Conservation (phyloP, 768 basidiomycete genomes). For the Russula abietina region DNA sequence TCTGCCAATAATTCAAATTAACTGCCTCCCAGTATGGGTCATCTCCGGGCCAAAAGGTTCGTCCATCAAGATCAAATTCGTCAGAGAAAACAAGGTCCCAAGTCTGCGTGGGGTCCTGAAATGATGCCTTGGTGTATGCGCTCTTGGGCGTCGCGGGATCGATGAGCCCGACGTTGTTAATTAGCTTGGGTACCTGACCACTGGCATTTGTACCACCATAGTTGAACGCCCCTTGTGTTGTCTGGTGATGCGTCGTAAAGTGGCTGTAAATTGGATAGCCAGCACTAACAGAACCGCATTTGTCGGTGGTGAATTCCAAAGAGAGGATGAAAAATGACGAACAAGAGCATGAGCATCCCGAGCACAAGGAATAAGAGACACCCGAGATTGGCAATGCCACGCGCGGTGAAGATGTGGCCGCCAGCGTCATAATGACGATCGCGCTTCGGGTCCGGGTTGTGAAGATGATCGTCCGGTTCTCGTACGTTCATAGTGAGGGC, state of each 20-base stretch:
- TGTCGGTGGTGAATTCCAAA: not conserved
- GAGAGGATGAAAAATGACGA: constrained; percentile 28
- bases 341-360: constrained; percentile 51
- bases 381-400: constrained; percentile 63
- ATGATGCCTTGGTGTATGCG: constrained; percentile 26
- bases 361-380: constrained; percentile 54
- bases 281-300: not conserved
- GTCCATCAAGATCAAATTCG: constrained; percentile 41
- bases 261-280: constrained; percentile 49
- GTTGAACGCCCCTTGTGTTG: constrained; percentile 56
- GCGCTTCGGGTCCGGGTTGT: constrained; percentile 54
- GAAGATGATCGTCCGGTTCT: constrained; percentile 61
- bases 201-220: constrained; percentile 69
- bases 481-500: constrained; percentile 38
- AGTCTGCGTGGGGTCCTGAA: constrained; percentile 29
- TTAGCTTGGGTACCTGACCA: constrained; percentile 49
- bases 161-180: constrained; percentile 26
- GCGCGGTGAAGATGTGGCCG: constrained; percentile 51
- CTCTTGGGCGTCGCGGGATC: constrained; percentile 39
- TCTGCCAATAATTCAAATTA: constrained; percentile 43
- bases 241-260: constrained; percentile 36
- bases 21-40: constrained; percentile 42
- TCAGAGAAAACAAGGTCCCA: constrained; percentile 41
- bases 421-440: constrained; percentile 49
- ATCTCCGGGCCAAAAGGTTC: constrained; percentile 41